Evolutionary conservation across 768 basidiomycete genomes (phyloP).

Genomic region (Pisolithus microcarpus): DNA sequence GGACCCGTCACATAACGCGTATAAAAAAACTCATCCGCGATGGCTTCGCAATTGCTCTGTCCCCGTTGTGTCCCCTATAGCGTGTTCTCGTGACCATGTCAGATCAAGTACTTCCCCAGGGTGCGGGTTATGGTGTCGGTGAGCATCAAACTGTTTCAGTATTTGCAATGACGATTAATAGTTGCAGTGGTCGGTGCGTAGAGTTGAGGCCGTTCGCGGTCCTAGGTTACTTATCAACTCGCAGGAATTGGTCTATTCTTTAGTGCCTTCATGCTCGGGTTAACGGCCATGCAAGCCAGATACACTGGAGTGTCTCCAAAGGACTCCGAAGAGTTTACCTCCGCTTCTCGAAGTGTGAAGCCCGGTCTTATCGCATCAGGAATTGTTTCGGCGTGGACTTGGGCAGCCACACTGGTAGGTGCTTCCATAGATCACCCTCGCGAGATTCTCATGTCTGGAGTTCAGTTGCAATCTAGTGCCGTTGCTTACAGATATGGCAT

Average conservation of each 20-base stretch:
- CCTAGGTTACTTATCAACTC: slow-evolving; percentile 2
- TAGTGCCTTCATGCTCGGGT: slow-evolving; percentile 67
- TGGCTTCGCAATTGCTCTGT: neutral
- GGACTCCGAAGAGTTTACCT: slow-evolving; percentile 78
- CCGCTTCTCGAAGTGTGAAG: slow-evolving; percentile 76
- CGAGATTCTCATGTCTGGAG: slow-evolving; percentile 4
- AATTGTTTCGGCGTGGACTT: slow-evolving; percentile 93
- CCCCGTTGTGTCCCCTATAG: neutral
- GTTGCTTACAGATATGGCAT: slow-evolving; percentile 83
- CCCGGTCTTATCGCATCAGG: slow-evolving; percentile 90
- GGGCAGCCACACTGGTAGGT: slow-evolving; percentile 66
- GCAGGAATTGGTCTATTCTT: slow-evolving; percentile 85
- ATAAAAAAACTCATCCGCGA: neutral
- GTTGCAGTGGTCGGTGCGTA: slow-evolving; percentile 44
- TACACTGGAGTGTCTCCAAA: slow-evolving; percentile 78
- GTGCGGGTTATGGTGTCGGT: slow-evolving; percentile 84
- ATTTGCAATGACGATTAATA: neutral
- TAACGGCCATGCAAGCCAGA: slow-evolving; percentile 76
- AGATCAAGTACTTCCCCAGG: slow-evolving; percentile 56
- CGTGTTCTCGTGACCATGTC: slow-evolving; percentile 15
- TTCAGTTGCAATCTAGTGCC: slow-evolving; percentile 68
- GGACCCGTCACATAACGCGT: neutral
- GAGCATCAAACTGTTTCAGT: slow-evolving; percentile 14
- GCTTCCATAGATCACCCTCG: neutral
- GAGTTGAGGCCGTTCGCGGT: neutral